A percentile compares a stretch with the other conserved stretches of the same genome.
Conservation (phyloP, 441 rosid genomes). For the Aquilaria agallochum region DNA sequence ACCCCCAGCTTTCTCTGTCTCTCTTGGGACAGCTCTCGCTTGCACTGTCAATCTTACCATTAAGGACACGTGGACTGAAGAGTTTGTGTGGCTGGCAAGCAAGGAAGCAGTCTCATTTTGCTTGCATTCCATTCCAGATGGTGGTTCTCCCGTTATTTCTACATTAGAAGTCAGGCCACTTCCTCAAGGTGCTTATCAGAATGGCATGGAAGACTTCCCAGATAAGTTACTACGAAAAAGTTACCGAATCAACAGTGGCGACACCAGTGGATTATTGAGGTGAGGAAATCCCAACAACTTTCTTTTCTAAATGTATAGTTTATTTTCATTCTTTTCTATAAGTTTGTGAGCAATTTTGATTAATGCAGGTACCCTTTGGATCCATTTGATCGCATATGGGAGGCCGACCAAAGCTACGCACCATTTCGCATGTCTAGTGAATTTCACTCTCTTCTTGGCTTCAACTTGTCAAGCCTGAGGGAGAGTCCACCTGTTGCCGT, state of each 20-base stretch:
- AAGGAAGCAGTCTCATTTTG: slow-evolving; percentile 54
- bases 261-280: slow-evolving; percentile 58
- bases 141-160: slow-evolving; percentile 77
- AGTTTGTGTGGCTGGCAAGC: slow-evolving; percentile 54
- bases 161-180: slow-evolving; percentile 76
- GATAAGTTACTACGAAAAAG: slow-evolving; percentile 48
- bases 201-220: slow-evolving; percentile 35
- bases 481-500: slow-evolving; percentile 72
- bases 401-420: slow-evolving; percentile 56
- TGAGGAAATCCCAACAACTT: slow-evolving; percentile 16
- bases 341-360: slow-evolving; percentile 9
- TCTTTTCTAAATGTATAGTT: not conserved
- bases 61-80: slow-evolving; percentile 85
- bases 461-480: slow-evolving; percentile 31
- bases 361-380: slow-evolving; percentile 70
- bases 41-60: slow-evolving; percentile 50
- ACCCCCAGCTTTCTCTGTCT: slow-evolving; percentile 74
- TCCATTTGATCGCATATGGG: slow-evolving; percentile 91
- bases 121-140: slow-evolving; percentile 37
- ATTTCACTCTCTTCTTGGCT: slow-evolving; percentile 28
- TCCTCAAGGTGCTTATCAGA: slow-evolving; percentile 66
- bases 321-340: not conserved
- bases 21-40: slow-evolving; percentile 60
- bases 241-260: slow-evolving; percentile 68
- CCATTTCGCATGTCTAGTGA: slow-evolving; percentile 55